Conservation (phyloP, 208 protist genomes). For the Phytomonas sp. region DNA sequence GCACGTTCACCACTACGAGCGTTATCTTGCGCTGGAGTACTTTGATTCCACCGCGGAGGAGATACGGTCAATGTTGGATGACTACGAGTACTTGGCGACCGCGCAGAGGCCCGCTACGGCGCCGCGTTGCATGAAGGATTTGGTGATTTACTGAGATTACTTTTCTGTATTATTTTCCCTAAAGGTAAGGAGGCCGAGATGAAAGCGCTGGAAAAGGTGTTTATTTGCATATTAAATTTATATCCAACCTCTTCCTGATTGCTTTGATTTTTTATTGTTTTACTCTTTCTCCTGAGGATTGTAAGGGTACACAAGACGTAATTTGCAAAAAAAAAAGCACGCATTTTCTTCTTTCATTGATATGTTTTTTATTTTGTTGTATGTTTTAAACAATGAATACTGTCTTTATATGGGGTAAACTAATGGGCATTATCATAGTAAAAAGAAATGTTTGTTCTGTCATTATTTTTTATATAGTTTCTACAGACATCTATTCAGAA, state of each 20-base stretch:
- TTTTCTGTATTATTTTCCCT: slow-evolving; percentile 8
- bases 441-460: neutral
- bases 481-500: neutral
- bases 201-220: neutral
- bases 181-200: neutral
- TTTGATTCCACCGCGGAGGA: slow-evolving; percentile 71
- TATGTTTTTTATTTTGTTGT: neutral
- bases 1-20: slow-evolving; percentile 92
- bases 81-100: slow-evolving; percentile 79
- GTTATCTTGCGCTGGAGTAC: slow-evolving; percentile 74
- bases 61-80: slow-evolving; percentile 66
- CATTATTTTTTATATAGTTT: neutral
- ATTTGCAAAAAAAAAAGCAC: neutral
- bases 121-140: slow-evolving; percentile 68
- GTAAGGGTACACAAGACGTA: neutral
- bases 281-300: neutral
- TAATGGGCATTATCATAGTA: neutral
- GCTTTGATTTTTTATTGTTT: neutral
- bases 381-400: neutral
- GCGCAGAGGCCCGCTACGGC: slow-evolving; percentile 16
- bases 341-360: neutral
- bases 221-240: neutral
- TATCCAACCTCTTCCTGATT: neutral
- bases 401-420: neutral
- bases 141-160: slow-evolving; percentile 57